phyloP scores from a whole-genome alignment of 148 eudicot species.

The Rhododendron molle region DNA sequence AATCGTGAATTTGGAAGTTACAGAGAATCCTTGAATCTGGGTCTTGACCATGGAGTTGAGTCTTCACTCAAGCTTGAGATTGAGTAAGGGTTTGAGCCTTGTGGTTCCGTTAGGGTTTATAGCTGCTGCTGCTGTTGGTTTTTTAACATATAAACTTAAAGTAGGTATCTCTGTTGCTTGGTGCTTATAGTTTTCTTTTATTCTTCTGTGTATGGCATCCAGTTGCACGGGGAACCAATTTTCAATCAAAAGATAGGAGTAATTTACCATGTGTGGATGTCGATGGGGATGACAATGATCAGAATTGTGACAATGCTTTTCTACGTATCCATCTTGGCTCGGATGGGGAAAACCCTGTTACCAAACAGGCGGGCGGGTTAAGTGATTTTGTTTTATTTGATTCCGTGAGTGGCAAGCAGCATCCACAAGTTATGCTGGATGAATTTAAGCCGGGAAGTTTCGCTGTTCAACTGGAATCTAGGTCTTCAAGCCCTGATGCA shows the following conservation, averaged over 20 bases:
- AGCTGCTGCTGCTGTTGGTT: not conserved
- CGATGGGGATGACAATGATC: constrained; percentile 30
- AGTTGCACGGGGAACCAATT: constrained; percentile 32
- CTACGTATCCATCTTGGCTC: constrained; percentile 17
- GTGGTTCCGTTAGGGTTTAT: not conserved
- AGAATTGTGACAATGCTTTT: constrained; percentile 16
- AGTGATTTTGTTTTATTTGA: constrained; percentile 14
- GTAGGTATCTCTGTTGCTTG: not conserved
- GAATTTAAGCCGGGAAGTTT: constrained; percentile 8
- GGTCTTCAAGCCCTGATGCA: constrained; percentile 22
- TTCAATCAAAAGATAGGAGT: constrained; percentile 26
- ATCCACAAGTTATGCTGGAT: constrained; percentile 13
- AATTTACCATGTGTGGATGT: constrained; percentile 26
- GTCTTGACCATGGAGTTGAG: not conserved
- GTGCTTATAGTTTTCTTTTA: not conserved
- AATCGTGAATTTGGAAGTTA: not conserved
- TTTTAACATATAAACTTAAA: not conserved
- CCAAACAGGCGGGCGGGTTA: constrained; percentile 16
- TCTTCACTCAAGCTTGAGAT: not conserved
- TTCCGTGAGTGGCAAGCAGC: constrained; percentile 14
- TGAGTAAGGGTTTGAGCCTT: not conserved
- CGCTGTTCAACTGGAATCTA: constrained; percentile 19
- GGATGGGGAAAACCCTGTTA: constrained; percentile 19
- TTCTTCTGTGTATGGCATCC: constrained; percentile 10
- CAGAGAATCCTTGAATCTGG: not conserved